Evolutionary conservation across 257 asterid genomes (phyloP).

Genomic region (Solanum acaule): DNA sequence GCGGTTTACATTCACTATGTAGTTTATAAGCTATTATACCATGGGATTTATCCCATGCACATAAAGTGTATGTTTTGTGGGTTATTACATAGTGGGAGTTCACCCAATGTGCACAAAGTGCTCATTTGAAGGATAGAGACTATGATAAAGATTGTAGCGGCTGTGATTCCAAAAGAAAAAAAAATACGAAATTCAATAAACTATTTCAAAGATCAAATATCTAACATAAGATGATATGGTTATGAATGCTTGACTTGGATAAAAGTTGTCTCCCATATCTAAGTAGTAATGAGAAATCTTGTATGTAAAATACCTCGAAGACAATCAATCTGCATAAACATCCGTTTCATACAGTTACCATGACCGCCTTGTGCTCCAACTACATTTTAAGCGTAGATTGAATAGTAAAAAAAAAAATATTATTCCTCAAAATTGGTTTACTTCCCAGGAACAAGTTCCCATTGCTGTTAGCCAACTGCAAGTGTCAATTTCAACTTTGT

Average conservation of each 20-base stretch:
- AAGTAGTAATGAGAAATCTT: too few species aligned
- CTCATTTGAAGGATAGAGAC: background rate
- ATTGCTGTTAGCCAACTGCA: too few species aligned
- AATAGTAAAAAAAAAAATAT: background rate
- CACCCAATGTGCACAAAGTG: too few species aligned
- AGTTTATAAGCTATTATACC: fast-evolving
- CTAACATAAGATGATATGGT: background rate
- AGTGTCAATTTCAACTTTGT: background rate
- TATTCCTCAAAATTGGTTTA: background rate
- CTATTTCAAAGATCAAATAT: background rate
- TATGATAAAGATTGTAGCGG: too few species aligned
- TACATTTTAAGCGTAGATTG: background rate
- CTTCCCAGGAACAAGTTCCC: background rate
- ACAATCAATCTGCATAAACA: background rate
- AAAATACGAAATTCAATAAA: too few species aligned
- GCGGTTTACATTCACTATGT: fast-evolving
- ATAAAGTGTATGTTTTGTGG: too few species aligned
- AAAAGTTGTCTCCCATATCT: background rate
- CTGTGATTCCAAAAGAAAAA: background rate
- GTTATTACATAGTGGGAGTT: too few species aligned
- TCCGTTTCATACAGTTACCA: background rate
- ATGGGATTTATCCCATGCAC: too few species aligned
- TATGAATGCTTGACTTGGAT: background rate
- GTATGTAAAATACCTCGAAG: background rate
- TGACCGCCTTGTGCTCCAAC: background rate